Evolutionary conservation across 352 stramenopile genomes (phyloP).

Genomic region (Globisporangium mamillatum): DNA sequence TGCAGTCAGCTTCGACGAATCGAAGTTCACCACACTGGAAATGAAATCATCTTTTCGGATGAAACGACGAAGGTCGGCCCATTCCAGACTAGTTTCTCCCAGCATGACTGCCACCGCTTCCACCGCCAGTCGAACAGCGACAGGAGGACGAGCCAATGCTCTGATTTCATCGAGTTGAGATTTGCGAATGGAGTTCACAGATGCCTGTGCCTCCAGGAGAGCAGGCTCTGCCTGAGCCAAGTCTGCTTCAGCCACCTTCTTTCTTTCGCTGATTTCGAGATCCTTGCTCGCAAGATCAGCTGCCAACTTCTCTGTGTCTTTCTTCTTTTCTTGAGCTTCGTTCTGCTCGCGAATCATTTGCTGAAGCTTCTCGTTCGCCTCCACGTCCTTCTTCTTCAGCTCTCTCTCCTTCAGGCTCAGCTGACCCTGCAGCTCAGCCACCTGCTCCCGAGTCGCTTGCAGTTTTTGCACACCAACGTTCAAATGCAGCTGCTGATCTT

Average conservation of each 20-base stretch:
- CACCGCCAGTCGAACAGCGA: constrained; percentile 96
- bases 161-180: constrained; percentile 98
- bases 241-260: constrained; percentile 94
- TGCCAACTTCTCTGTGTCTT: constrained; percentile 94
- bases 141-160: constrained; percentile 93
- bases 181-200: constrained; percentile 98
- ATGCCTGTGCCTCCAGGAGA: constrained; percentile 94
- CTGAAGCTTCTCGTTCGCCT: constrained; percentile 98
- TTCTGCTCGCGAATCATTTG: constrained; percentile 99
- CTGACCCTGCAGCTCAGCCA: constrained; percentile 89
- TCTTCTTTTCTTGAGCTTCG: constrained; percentile 95
- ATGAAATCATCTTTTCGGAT: constrained; percentile 99
- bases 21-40: constrained; percentile 98
- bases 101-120: constrained; percentile 98
- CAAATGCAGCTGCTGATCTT: constrained; percentile 97
- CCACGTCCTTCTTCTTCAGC: constrained; percentile 94
- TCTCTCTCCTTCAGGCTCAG: constrained; percentile 93
- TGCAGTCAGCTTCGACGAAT: constrained; percentile 95
- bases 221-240: constrained; percentile 97
- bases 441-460: constrained; percentile 96
- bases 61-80: constrained; percentile 97
- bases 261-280: constrained; percentile 93
- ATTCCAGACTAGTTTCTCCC: constrained; percentile 95
- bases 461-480: constrained; percentile 99
- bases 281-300: constrained; percentile 95